These are phyloP conservation scores for Aspergillus latus DNA, from an alignment of 2,329 filamentous ascomycete genomes.

Conservation along the genomic window DNA sequence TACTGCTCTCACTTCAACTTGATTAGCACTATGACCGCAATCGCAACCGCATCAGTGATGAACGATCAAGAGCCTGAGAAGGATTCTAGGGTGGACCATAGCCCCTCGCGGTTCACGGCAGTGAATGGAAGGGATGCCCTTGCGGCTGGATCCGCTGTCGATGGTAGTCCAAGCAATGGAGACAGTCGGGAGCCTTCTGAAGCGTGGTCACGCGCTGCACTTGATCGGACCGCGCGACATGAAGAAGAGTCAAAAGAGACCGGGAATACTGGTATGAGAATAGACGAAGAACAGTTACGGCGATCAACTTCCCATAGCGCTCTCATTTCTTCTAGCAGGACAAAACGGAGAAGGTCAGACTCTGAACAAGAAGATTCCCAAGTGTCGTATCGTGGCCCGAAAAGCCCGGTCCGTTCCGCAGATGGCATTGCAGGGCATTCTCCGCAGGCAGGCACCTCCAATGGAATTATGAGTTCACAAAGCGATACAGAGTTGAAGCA, in stretches of 20 bases:
- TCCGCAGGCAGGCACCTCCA: slow-evolving; percentile 21
- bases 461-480: slow-evolving; percentile 21
- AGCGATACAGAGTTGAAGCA: slow-evolving; percentile 24
- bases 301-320: slow-evolving; percentile 27
- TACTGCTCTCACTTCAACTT: too few species aligned
- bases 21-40: slow-evolving; percentile 33
- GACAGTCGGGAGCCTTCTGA: slow-evolving; percentile 23
- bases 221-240: slow-evolving; percentile 27
- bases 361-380: slow-evolving; percentile 50
- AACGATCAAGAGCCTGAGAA: slow-evolving; percentile 37
- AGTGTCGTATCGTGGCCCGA: slow-evolving; percentile 37
- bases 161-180: slow-evolving; percentile 21
- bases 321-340: slow-evolving; percentile 46
- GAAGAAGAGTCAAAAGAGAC: slow-evolving; percentile 55
- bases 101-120: slow-evolving; percentile 47
- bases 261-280: slow-evolving; percentile 33
- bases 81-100: slow-evolving; percentile 40
- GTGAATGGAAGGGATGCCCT: slow-evolving; percentile 44
- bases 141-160: slow-evolving; percentile 16
- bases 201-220: slow-evolving; percentile 19
- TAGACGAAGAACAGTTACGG: slow-evolving; percentile 26
- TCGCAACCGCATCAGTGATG: slow-evolving; percentile 35
- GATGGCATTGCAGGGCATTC: slow-evolving; percentile 34
- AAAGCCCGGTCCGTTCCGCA: slow-evolving; percentile 39
- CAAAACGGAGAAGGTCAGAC: slow-evolving; percentile 66